Evolutionary conservation across 2,329 filamentous ascomycete species (phyloP).

Genomic region (Sporothrix humicola): DNA sequence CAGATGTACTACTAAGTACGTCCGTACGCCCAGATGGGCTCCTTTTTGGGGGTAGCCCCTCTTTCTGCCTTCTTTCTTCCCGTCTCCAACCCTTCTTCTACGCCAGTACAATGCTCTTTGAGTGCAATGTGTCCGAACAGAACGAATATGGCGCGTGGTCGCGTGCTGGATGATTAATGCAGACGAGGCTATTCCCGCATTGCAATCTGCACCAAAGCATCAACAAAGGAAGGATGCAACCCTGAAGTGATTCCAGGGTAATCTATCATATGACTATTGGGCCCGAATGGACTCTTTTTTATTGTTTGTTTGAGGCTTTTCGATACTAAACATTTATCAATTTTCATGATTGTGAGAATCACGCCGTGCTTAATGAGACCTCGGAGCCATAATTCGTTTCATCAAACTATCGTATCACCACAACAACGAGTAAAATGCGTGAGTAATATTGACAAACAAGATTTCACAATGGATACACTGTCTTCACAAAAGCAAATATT

Average conservation of each 20-base stretch:
- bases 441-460: no score
- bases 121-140: not conserved
- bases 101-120: not conserved
- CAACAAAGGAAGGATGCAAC: not conserved
- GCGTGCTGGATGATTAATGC: not conserved
- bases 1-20: not conserved
- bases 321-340: no score
- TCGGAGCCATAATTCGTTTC: no score
- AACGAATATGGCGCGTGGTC: slow-evolving; percentile 13
- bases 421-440: no score
- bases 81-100: not conserved
- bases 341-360: no score
- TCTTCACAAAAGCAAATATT: no score
- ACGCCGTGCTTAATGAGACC: no score
- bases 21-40: not conserved
- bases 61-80: not conserved
- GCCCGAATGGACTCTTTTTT: not conserved
- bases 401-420: no score
- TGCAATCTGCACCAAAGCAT: not conserved
- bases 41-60: not conserved
- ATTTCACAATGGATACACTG: no score
- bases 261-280: not conserved
- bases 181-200: not conserved
- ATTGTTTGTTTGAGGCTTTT: not conserved
- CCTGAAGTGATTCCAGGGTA: not conserved